Evolutionary conservation across 2,329 filamentous ascomycete species (phyloP).

Genomic region (Cryphonectria japonica): DNA sequence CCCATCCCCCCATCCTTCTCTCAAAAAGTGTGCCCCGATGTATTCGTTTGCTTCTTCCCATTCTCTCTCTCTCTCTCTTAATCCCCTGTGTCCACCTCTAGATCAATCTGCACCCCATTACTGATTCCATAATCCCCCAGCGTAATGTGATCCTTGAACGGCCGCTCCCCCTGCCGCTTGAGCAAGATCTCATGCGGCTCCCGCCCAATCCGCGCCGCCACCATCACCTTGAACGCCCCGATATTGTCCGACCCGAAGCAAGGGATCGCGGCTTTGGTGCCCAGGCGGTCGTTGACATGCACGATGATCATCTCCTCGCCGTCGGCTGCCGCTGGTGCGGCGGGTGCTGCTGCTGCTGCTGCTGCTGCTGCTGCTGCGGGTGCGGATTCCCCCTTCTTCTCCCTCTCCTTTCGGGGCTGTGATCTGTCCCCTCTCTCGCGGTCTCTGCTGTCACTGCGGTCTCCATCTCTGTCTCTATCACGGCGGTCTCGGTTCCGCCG

Average conservation of each 20-base stretch:
- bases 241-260: slow-evolving; percentile 85
- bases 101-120: slow-evolving; percentile 76
- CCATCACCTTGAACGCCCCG: slow-evolving; percentile 86
- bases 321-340: slow-evolving; percentile 34
- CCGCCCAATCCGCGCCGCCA: slow-evolving; percentile 85
- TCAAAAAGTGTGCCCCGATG: neutral
- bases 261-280: slow-evolving; percentile 92
- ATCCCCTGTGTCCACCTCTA: slow-evolving; percentile 65
- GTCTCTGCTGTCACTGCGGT: slow-evolving; percentile 34
- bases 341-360: slow-evolving; percentile 34
- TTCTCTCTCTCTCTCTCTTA: slow-evolving; percentile 38
- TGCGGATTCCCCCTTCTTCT: slow-evolving; percentile 41
- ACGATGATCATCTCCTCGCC: slow-evolving; percentile 89
- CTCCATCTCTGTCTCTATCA: slow-evolving; percentile 18
- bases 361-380: slow-evolving; percentile 33
- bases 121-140: slow-evolving; percentile 93
- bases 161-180: slow-evolving; percentile 87
- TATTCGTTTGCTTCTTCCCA: too few species aligned
- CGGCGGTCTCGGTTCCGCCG: slow-evolving; percentile 31
- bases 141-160: slow-evolving; percentile 89
- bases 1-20: neutral
- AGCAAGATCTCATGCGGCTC: slow-evolving; percentile 90
- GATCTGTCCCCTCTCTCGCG: slow-evolving; percentile 30
- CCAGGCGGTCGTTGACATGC: slow-evolving; percentile 90
- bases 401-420: slow-evolving; percentile 34